Percentiles rank a stretch among this genome's conserved stretches.
Evolutionary conservation across 2,329 filamentous ascomycete genomes (phyloP).

Genomic region (Lanzia echinophila): DNA sequence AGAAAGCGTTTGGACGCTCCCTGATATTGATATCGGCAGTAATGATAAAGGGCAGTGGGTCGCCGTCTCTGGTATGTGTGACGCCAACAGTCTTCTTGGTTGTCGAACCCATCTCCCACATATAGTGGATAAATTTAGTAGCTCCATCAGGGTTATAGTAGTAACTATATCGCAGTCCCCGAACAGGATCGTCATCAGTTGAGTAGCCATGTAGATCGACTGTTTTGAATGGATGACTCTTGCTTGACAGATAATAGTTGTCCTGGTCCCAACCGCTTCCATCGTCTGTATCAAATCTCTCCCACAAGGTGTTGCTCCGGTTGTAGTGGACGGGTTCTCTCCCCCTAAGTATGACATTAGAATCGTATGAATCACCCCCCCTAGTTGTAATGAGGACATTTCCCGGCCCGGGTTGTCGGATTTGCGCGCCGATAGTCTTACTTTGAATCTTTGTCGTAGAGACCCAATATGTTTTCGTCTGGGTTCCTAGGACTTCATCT

Average conservation of each 20-base stretch:
- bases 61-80: neutral
- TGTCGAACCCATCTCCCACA: neutral
- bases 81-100: neutral
- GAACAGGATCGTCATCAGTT: neutral
- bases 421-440: neutral
- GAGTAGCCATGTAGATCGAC: neutral
- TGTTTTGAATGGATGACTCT: neutral
- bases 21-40: neutral
- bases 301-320: neutral
- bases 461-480: conserved; percentile 1
- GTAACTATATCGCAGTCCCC: neutral
- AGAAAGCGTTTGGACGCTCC: neutral
- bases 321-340: neutral
- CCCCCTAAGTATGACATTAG: neutral
- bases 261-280: neutral
- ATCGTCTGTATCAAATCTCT: neutral
- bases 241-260: conserved; percentile 2
- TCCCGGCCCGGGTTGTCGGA: neutral
- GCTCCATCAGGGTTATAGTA: neutral
- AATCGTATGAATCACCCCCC: neutral
- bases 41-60: neutral
- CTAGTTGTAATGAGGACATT: neutral
- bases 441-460: neutral
- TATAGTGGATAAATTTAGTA: neutral
- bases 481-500: neutral